A percentile compares a stretch with the other conserved stretches of the same genome.
Evolutionary conservation across 1,284 basidiomycete species (phyloP).

Genomic region (Ceratorhiza oryzae-sativae): DNA sequence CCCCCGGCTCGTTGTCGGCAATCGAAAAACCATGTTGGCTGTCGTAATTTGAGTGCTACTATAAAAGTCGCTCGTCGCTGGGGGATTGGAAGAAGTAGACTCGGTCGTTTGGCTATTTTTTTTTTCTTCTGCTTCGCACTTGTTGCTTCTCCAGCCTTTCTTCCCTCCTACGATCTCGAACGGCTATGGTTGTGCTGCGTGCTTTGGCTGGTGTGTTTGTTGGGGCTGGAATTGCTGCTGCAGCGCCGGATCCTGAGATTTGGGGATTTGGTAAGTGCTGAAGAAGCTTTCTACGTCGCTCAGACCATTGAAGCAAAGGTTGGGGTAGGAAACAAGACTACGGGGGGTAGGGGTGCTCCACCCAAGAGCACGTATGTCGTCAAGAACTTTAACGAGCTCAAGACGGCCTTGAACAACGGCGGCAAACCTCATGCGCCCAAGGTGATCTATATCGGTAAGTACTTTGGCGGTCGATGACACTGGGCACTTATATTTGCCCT

Average conservation of each 20-base stretch:
- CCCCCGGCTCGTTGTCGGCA: slow-evolving; percentile 33
- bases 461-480: background rate
- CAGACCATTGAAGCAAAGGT: background rate
- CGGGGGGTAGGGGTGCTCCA: slow-evolving; percentile 26
- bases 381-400: slow-evolving; percentile 36
- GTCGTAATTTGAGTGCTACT: slow-evolving; percentile 5
- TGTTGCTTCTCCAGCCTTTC: background rate
- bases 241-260: slow-evolving; percentile 27
- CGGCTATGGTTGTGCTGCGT: slow-evolving; percentile 29
- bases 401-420: slow-evolving; percentile 28
- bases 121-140: no score
- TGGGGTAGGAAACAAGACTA: slow-evolving; percentile 17
- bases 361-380: slow-evolving; percentile 21
- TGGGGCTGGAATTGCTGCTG: slow-evolving; percentile 11
- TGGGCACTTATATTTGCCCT: background rate
- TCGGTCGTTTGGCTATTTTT: background rate
- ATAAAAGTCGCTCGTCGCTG: background rate
- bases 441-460: slow-evolving; percentile 35
- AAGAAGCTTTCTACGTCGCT: background rate
- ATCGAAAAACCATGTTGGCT: background rate
- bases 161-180: background rate
- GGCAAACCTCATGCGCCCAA: slow-evolving; percentile 24
- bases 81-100: background rate
- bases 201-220: slow-evolving; percentile 16
- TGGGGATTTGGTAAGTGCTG: slow-evolving; percentile 34